Base-by-base conservation (phyloP, 129 eudicot genomes). In the Lactuca saligna region DNA sequence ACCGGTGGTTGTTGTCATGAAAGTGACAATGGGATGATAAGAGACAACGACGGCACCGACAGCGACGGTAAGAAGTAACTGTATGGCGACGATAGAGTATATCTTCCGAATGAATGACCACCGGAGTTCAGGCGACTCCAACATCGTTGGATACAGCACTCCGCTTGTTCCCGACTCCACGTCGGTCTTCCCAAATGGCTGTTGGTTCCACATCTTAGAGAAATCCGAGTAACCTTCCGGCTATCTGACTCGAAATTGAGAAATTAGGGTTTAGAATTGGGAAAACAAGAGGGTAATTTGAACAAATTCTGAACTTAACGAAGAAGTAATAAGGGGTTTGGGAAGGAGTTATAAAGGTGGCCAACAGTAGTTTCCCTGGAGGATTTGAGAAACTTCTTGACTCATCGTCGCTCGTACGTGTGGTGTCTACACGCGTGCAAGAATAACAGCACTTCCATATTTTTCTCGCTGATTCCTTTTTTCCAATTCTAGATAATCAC, bases 61-160 rank as follows among this genome's bases (percentile, higher is more conserved):
- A 51, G 84, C 93, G 53, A 91, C 69, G 7, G 96, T 91, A 42
- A 86, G 84, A 8, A 91, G 85, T 76, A 88, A 57, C 62, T 91
- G 97, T 0, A 85, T 7, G 1, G 92, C 63, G 5, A 91, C 72
- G 8, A 91, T 91, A 0, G 95, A 74, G 51, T 91, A 91, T 0
- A 91, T 72, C 54, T 88, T 91, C 15, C 95, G 80, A 31, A 91
- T 88, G 66, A 91, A 88, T 4, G 86, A 80, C 97, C 97, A 91
- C 50, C 97, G 81, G 77, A 91, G 88, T 31, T 83, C 78, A 16
- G 90, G 96, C 14, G 78, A 68, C 74, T 91, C 97, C 61, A 73
- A 32, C 95, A 85, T 85, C 77, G 66, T 73, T 59, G 95, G 97
- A 42, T 91, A 91, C 65, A 91, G 77, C 34, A 71, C 79, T 61